Base-by-base conservation (phyloP, 1,284 basidiomycete genomes). In the Ceratobasidium sp. region DNA sequence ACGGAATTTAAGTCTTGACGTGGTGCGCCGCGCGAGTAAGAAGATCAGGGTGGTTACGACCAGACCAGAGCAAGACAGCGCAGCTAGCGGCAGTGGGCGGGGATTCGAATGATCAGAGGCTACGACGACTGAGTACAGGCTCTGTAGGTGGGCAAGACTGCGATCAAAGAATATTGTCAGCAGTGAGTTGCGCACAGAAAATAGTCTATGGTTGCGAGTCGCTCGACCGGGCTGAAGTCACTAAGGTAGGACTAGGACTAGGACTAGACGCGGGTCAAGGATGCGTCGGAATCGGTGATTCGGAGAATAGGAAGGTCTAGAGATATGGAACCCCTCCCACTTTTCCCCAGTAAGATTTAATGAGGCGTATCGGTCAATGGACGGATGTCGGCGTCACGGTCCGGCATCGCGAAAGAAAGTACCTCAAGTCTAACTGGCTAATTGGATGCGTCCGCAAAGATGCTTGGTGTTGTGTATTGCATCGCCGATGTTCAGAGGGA, bases 21-120 rank as follows among this genome's bases (percentile, higher is more conserved):
- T 87, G 87, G 78, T 94, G 93, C 0, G 96, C 95, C 0, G 96
- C 93, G 8, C 95, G 85, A 0, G 97, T 99, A 59, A 99, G 89
- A 14, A 99, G 88, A 1, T 93, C 93, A 0, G 97, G 96, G 79
- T 98, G 96, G 3, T 97, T 97, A 0, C 97, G 96, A 0, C 97
- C 97, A 2, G 96, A 97, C 9, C 97, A 97, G 31, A 97, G 91
- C 6, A 99, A 90, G 66, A 96, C 87, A 74, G 98, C 97, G 14
- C 88, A 87, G 0, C 96, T 95, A 67, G 81, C 83, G 54, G 78
- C 82, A 9, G 53, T 65, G 2, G 76, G 67, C 6, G 75, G 31
- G 15, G 63, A 66, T 17, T 54, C 54, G 8, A 5, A 3, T 59
- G 77, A 51, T 47, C 45, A 59, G 69, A 14, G 79, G 77, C 1